Base-by-base conservation (phyloP, 768 basidiomycete species). In the Kwoniella europaea region DNA sequence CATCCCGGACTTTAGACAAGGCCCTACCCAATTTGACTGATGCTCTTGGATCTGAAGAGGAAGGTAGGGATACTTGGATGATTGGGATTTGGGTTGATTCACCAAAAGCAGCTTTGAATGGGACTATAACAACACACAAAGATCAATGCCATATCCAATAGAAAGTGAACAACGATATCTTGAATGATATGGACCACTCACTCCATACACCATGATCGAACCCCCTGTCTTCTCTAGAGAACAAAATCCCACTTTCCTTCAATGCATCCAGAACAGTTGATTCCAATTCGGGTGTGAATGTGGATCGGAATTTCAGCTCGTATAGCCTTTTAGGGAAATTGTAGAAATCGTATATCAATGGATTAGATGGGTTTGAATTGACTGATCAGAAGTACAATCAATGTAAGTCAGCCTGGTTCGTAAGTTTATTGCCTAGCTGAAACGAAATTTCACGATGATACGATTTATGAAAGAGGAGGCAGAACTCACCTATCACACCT, bases 131-230 rank as follows among this genome's bases (percentile, higher is more conserved):
- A 50, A 50, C 12, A 42, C 41, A 63, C 20, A 27, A 27, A 27
- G 27, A 3, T 27, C 27, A 27, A 27, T 27, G 4, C 4, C 27
- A 27, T 27, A 27, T 27, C 4, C 27, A 27, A 27, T 27, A 2
- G 27, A 27, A 27, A 27, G 27, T 27, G 27, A 27, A 27, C 27
- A 27, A 27, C 27, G 27, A 27, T 27, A 27, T 27, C 27, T 27
- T 27, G 27, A 27, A 27, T 27, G 27, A 27, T 27, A 27, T 27
- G 27, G 27, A 27, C 27, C 27, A 75, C 79, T 74, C 67, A 81
- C 79, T 69, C 64, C 71, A 82, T 13, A 82, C 60, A 35, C 81
- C 81, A 68, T 82, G 81, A 71, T 82, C 81, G 12, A 77, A 22
- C 0, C 80, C 80, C 24, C 81, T 55, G 16, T 72, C 54, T 35